Conservation (phyloP, 768 basidiomycete species). For the Termitomyces sp. region DNA sequence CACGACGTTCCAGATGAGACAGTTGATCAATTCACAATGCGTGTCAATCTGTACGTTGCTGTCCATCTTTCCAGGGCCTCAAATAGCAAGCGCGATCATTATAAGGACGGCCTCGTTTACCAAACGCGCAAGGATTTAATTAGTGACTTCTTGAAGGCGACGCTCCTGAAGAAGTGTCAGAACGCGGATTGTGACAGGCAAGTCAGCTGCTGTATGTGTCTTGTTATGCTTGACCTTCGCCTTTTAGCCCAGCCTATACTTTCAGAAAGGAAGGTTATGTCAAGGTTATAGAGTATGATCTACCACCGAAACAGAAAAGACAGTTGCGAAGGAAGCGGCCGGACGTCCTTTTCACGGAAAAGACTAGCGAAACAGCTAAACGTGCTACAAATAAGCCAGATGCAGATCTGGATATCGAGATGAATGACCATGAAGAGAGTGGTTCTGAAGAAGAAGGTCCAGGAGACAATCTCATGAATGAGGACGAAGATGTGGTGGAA, state of each 20-base stretch:
- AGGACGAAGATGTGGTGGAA: slow-evolving; percentile 29
- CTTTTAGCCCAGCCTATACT: slow-evolving; percentile 65
- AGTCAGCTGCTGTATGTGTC: slow-evolving; percentile 24
- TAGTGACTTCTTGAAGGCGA: slow-evolving; percentile 69
- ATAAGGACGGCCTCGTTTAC: slow-evolving; percentile 87
- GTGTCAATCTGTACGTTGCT: slow-evolving; percentile 63
- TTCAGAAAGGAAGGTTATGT: slow-evolving; percentile 92
- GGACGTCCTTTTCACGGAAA: slow-evolving; percentile 63
- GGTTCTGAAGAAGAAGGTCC: slow-evolving; percentile 29
- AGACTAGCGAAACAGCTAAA: slow-evolving; percentile 24
- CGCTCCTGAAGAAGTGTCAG: slow-evolving; percentile 68
- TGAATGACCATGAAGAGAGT: slow-evolving; percentile 43
- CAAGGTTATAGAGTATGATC: slow-evolving; percentile 92
- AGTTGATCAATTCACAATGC: slow-evolving; percentile 51
- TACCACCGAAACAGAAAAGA: slow-evolving; percentile 73
- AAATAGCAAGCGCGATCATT: slow-evolving; percentile 67
- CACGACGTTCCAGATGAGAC: slow-evolving; percentile 47
- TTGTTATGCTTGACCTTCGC: slow-evolving; percentile 3
- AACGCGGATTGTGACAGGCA: slow-evolving; percentile 77
- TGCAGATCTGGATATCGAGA: slow-evolving; percentile 44
- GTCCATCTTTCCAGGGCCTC: slow-evolving; percentile 44
- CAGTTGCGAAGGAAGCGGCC: slow-evolving; percentile 59
- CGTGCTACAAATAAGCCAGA: slow-evolving; percentile 17
- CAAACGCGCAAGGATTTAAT: slow-evolving; percentile 82
- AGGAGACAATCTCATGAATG: slow-evolving; percentile 46